Evolutionary conservation across 2,329 filamentous ascomycete genomes (phyloP).

Genomic region (Arthrobotrys sinensis): DNA sequence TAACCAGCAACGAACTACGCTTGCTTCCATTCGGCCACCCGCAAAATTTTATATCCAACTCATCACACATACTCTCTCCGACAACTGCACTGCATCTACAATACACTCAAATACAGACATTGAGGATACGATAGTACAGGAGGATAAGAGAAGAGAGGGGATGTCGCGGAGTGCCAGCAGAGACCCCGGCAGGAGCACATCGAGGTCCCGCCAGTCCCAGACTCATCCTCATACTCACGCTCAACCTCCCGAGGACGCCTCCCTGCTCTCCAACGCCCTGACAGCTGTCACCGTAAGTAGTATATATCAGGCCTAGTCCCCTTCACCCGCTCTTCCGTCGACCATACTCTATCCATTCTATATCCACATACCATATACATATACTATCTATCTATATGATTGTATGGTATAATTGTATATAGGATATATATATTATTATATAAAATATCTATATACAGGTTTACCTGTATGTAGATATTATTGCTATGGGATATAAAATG

Average conservation of each 20-base stretch:
- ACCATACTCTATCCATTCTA: slow-evolving; percentile 18
- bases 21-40: too few species aligned
- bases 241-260: slow-evolving; percentile 33
- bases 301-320: neutral
- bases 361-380: too few species aligned
- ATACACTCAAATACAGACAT: too few species aligned
- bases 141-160: neutral
- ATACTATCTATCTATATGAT: too few species aligned
- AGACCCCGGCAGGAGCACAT: slow-evolving; percentile 40
- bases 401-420: too few species aligned
- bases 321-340: slow-evolving; percentile 24
- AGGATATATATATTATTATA: slow-evolving; percentile 1
- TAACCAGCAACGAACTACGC: too few species aligned
- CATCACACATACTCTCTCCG: too few species aligned
- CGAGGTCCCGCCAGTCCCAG: slow-evolving; percentile 8
- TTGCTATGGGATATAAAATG: slow-evolving; percentile 10
- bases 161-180: slow-evolving; percentile 58
- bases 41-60: too few species aligned
- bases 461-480: neutral
- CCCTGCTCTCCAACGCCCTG: slow-evolving; percentile 51
- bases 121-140: too few species aligned
- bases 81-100: too few species aligned
- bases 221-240: too few species aligned
- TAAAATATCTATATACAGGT: neutral
- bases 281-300: slow-evolving; percentile 60